Evolutionary conservation across 176 grass and related monocot genomes (phyloP).

Genomic region (Canna indica): DNA sequence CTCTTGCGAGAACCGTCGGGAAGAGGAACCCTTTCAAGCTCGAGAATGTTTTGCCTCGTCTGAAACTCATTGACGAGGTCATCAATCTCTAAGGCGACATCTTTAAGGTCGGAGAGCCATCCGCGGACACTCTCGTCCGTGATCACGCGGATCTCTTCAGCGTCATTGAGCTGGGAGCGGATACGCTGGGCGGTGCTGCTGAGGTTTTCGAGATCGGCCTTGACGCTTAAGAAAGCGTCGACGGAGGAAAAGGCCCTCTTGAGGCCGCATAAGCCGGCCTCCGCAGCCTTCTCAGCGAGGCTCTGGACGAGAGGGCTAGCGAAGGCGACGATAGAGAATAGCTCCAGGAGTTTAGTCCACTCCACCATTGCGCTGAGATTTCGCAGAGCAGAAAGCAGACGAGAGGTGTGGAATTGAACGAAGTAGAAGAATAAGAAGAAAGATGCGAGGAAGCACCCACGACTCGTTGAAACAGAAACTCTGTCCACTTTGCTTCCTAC

Average conservation of each 20-base stretch:
- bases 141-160: conserved; percentile 22
- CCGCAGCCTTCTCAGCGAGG: not conserved
- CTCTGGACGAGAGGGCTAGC: not conserved
- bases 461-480: no score
- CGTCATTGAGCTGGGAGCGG: conserved; percentile 11
- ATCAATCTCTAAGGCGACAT: conserved; percentile 21
- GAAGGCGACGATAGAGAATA: not conserved
- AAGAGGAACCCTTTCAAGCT: not conserved
- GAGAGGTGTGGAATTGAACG: no score
- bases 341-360: not conserved
- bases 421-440: no score
- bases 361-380: not conserved
- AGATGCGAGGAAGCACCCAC: no score
- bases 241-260: not conserved
- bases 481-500: no score
- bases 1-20: not conserved
- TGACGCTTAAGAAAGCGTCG: not conserved
- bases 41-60: not conserved
- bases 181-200: not conserved
- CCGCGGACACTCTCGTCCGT: conserved; percentile 8
- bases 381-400: no score
- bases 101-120: conserved; percentile 25
- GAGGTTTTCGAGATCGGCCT: conserved; percentile 2
- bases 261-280: not conserved
- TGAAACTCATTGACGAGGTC: conserved; percentile 24